These are phyloP conservation scores for Boletus coccyginus DNA, from an alignment of 768 basidiomycete species.

Conservation along the genomic window DNA sequence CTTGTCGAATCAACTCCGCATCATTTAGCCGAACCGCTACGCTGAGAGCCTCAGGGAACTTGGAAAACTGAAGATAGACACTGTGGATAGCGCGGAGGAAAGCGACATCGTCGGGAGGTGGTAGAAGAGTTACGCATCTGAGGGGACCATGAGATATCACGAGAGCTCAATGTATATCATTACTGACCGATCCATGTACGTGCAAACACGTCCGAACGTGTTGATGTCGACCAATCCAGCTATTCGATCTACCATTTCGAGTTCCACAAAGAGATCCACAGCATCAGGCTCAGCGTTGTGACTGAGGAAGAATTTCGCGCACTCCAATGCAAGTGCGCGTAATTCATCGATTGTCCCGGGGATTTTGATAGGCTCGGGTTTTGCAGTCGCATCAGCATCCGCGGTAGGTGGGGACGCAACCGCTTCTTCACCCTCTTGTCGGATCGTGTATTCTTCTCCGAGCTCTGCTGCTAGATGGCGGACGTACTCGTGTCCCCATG, in stretches of 20 bases:
- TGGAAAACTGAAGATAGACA: constrained; percentile 83
- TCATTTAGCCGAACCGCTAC: constrained; percentile 86
- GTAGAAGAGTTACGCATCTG: constrained; percentile 85
- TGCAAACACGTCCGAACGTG: constrained; percentile 85
- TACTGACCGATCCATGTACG: constrained; percentile 90
- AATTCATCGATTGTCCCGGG: constrained; percentile 71
- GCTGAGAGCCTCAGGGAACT: constrained; percentile 88
- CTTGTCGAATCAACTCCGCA: constrained; percentile 72
- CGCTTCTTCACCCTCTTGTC: constrained; percentile 53
- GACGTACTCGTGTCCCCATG: constrained; percentile 99
- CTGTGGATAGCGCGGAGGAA: constrained; percentile 87
- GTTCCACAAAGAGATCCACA: constrained; percentile 90
- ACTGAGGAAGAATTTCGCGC: constrained; percentile 82
- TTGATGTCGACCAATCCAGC: constrained; percentile 79
- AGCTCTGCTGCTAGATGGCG: constrained; percentile 95
- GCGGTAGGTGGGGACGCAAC: constrained; percentile 21
- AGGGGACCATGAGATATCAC: constrained; percentile 2
- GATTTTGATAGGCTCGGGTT: constrained; percentile 33
- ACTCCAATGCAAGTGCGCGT: constrained; percentile 71
- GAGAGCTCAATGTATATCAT: neutral
- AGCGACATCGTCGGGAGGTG: constrained; percentile 86
- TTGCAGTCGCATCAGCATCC: constrained; percentile 28
- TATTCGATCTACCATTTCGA: constrained; percentile 85
- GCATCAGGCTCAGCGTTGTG: constrained; percentile 99
- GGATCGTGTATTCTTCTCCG: constrained; percentile 82